Evolutionary conservation across 345 rosid genomes (phyloP).

Genomic region (Acer yangbiense): DNA sequence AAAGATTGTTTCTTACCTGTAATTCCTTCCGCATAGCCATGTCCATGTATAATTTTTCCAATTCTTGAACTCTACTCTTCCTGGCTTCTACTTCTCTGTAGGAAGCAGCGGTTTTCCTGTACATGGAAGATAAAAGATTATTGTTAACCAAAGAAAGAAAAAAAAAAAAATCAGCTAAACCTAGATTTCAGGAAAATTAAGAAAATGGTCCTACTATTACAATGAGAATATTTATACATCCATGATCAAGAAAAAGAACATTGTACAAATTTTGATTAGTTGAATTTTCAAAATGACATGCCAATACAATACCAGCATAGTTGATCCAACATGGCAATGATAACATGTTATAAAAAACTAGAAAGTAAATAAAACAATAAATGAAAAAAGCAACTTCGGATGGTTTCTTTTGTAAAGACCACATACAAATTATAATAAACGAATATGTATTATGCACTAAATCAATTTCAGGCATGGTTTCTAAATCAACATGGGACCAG

Average conservation of each 20-base stretch:
- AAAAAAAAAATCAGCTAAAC: not conserved
- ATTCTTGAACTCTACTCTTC: constrained; percentile 58
- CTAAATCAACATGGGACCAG: not conserved
- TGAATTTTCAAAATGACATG: not conserved
- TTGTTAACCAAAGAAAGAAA: too few species aligned
- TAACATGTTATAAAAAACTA: too few species aligned
- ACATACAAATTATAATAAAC: not conserved
- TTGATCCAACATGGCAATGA: not conserved
- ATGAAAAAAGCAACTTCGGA: too few species aligned
- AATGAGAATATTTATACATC: not conserved
- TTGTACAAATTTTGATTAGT: not conserved
- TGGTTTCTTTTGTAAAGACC: not conserved
- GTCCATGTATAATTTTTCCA: constrained; percentile 69
- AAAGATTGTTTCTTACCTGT: constrained; percentile 50
- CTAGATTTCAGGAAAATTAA: not conserved
- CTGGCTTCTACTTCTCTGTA: constrained; percentile 82
- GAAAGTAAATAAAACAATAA: not conserved
- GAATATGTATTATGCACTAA: too few species aligned
- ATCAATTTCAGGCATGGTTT: too few species aligned
- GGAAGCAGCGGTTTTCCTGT: constrained; percentile 64
- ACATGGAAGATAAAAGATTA: not conserved
- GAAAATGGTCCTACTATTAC: not conserved
- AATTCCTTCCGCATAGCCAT: constrained; percentile 83
- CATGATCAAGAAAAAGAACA: too few species aligned
- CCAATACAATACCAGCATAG: not conserved